Conservation (phyloP, 495 filamentous ascomycete genomes). For the Aspergillus taichungensis region DNA sequence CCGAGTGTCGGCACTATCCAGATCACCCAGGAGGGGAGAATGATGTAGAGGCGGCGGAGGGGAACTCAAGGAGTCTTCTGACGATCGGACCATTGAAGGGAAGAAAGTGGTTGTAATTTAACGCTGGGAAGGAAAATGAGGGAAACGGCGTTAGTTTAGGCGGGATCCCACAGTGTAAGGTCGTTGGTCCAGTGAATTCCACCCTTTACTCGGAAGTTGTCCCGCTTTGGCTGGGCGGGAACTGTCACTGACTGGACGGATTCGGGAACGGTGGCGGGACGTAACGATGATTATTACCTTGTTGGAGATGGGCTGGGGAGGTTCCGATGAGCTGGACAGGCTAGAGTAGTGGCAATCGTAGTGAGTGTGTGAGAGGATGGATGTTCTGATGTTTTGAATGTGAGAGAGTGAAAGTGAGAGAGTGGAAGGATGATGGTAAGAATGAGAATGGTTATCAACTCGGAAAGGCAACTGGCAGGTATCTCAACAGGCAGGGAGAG, state of each 20-base stretch:
- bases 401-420: no score
- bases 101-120: constrained; percentile 18
- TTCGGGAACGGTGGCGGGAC: constrained; percentile 24
- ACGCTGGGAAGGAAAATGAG: constrained; percentile 40
- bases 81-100: constrained; percentile 40
- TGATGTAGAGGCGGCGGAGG: constrained; percentile 34
- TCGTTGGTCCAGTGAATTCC: no score
- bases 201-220: constrained; percentile 40
- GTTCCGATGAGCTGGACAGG: no score
- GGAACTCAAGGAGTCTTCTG: constrained; percentile 19
- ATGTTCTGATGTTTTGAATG: no score
- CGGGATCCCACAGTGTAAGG: constrained; percentile 22
- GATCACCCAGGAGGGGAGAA: constrained; percentile 30
- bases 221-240: constrained; percentile 30
- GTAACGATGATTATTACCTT: constrained; percentile 5
- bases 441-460: no score
- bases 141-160: constrained; percentile 23
- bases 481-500: no score
- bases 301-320: no score
- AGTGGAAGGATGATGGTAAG: no score
- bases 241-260: constrained; percentile 13
- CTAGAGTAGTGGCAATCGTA: no score
- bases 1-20: constrained; percentile 32
- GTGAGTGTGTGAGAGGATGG: no score
- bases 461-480: no score